phyloP scores from a whole-genome alignment of 192 early-diverging fungal species.

The Chytriomyces sp. region DNA sequence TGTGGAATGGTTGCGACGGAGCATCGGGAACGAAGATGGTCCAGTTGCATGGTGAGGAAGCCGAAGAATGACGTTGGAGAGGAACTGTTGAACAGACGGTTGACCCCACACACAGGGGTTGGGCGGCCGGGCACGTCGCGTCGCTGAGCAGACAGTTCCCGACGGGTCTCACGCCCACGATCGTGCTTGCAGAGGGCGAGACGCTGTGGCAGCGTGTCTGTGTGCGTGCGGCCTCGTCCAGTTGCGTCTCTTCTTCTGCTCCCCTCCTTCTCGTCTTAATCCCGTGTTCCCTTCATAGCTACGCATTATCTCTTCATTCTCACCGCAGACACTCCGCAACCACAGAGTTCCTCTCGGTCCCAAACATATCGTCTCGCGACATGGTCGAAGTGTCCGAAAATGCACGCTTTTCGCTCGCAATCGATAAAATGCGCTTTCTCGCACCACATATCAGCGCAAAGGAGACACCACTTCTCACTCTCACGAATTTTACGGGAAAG shows the following conservation, averaged over 20 bases:
- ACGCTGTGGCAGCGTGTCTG: neutral
- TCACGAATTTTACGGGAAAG: no score
- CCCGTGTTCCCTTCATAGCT: neutral
- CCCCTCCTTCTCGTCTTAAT: neutral
- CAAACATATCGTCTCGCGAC: neutral
- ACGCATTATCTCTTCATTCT: neutral
- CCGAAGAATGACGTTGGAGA: no score
- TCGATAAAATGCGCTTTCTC: neutral
- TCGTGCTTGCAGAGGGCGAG: slow-evolving; percentile 3
- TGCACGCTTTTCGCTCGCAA: neutral
- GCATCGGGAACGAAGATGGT: neutral
- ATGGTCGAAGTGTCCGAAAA: neutral
- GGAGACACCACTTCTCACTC: no score
- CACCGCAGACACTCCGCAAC: no score
- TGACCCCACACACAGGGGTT: slow-evolving; percentile 1
- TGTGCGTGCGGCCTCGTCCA: neutral
- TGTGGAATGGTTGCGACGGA: neutral
- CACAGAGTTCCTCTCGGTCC: neutral
- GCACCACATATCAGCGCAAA: no score
- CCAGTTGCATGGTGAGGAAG: neutral
- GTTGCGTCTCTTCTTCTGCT: neutral
- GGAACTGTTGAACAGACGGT: no score
- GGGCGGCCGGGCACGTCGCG: neutral
- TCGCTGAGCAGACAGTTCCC: neutral
- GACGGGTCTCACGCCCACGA: slow-evolving; percentile 5